Percentiles rank a stretch among this genome's conserved stretches.
phyloP scores from a whole-genome alignment of 2,329 filamentous ascomycete genomes.

The Rutstroemia sp. region DNA sequence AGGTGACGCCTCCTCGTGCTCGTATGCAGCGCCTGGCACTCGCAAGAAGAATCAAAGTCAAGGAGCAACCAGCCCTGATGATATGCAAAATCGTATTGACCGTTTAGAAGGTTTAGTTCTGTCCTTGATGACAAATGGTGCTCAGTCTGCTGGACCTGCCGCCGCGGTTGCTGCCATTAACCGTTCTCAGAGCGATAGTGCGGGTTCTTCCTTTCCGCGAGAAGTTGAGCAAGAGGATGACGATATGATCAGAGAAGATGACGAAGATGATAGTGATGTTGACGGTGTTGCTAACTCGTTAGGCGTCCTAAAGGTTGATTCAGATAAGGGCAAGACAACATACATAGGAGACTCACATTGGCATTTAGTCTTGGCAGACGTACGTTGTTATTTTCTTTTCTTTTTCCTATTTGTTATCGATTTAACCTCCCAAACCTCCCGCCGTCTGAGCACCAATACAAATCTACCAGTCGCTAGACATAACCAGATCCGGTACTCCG shows the following conservation, averaged over 20 bases:
- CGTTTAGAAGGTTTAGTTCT: constrained; percentile 86
- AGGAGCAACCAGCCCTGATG: constrained; percentile 65
- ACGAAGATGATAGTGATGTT: constrained; percentile 50
- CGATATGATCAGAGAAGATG: constrained; percentile 48
- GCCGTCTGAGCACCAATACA: neutral
- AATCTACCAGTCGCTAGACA: neutral
- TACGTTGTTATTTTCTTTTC: constrained; percentile 29
- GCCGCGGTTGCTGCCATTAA: constrained; percentile 40
- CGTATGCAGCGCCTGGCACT: constrained; percentile 65
- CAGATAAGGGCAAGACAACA: constrained; percentile 66
- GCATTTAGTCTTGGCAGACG: constrained; percentile 69
- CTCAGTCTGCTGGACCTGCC: constrained; percentile 54
- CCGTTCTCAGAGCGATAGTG: constrained; percentile 32
- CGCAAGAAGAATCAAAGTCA: constrained; percentile 67
- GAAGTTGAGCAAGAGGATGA: constrained; percentile 50
- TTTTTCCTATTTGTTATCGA: neutral
- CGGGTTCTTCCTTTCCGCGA: constrained; percentile 22
- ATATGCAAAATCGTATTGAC: constrained; percentile 98
- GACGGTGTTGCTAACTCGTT: constrained; percentile 67
- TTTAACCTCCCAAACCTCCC: neutral
- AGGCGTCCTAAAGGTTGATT: constrained; percentile 75
- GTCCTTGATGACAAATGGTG: constrained; percentile 87
- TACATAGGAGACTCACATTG: constrained; percentile 81
- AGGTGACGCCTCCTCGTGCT: constrained; percentile 72
- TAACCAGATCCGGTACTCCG: neutral